These are phyloP conservation scores for Ascochyta koolunga DNA, from an alignment of 2,329 filamentous ascomycete species.

Conservation along the genomic window DNA sequence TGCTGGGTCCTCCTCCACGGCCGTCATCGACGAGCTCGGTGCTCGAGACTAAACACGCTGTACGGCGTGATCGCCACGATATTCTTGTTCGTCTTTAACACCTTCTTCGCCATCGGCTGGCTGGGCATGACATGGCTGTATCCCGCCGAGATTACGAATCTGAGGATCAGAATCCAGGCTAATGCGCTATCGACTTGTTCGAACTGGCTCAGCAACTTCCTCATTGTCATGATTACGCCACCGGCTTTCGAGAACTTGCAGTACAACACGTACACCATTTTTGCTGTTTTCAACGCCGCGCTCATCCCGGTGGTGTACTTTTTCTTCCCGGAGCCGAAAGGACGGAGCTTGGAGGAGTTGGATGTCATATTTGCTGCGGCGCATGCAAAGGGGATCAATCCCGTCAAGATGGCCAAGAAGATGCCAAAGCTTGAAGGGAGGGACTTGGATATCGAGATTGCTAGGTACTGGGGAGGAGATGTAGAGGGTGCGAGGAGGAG, in stretches of 20 bases:
- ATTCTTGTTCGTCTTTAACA: constrained; percentile 91
- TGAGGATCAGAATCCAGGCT: constrained; percentile 85
- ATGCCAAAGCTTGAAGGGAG: constrained; percentile 50
- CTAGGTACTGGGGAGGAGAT: constrained; percentile 11
- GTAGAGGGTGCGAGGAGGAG: constrained; percentile 1
- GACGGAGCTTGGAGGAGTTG: constrained; percentile 47
- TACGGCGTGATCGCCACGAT: constrained; percentile 59
- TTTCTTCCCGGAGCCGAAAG: constrained; percentile 66
- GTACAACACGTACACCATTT: constrained; percentile 63
- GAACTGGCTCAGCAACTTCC: constrained; percentile 55
- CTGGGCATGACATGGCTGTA: constrained; percentile 66
- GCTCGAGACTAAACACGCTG: not conserved
- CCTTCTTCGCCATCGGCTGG: constrained; percentile 89
- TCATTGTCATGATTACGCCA: constrained; percentile 71
- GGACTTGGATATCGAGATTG: constrained; percentile 5
- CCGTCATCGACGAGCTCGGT: constrained; percentile 30
- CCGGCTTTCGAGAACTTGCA: constrained; percentile 62
- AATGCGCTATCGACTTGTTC: constrained; percentile 86
- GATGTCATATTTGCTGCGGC: constrained; percentile 69
- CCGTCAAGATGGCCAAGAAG: constrained; percentile 57
- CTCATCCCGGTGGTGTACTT: constrained; percentile 65
- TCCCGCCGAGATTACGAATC: constrained; percentile 81
- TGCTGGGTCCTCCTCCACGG: constrained; percentile 36
- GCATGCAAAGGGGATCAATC: constrained; percentile 51
- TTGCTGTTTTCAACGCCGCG: constrained; percentile 61